Conservation (phyloP, 1,284 basidiomycete species). For the Laetiporus sulphureus region DNA sequence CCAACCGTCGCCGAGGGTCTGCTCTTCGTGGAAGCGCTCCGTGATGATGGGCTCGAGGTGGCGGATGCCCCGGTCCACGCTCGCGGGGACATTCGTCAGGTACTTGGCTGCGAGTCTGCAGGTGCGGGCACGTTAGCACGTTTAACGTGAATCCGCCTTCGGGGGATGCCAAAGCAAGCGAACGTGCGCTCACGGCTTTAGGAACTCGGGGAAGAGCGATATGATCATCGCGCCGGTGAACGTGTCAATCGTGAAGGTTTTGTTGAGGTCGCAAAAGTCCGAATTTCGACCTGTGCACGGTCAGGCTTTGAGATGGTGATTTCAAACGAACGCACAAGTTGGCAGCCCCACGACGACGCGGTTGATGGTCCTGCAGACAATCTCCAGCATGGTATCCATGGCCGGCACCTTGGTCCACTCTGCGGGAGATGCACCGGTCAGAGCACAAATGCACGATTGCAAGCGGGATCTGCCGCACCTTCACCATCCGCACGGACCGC, state of each 20-base stretch:
- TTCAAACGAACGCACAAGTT: constrained; percentile 30
- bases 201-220: constrained; percentile 29
- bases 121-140: too few species aligned
- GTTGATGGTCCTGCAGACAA: constrained; percentile 33
- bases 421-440: too few species aligned
- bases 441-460: too few species aligned
- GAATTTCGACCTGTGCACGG: constrained; percentile 30
- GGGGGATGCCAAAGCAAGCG: too few species aligned
- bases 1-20: constrained; percentile 30
- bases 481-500: too few species aligned
- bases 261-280: constrained; percentile 31
- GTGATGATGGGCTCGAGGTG: constrained; percentile 19
- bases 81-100: constrained; percentile 1
- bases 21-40: constrained; percentile 26
- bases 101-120: constrained; percentile 9
- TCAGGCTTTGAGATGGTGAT: too few species aligned
- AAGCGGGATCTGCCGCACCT: too few species aligned
- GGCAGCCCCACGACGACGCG: constrained; percentile 39
- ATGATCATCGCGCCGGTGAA: constrained; percentile 21
- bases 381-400: constrained; percentile 23
- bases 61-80: not conserved
- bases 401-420: constrained; percentile 20
- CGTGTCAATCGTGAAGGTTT: constrained; percentile 26
- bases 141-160: too few species aligned
- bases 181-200: constrained; percentile 24